These are phyloP conservation scores for Scolecobasidium constrictum DNA, from an alignment of 2,329 filamentous ascomycete species.

Conservation along the genomic window DNA sequence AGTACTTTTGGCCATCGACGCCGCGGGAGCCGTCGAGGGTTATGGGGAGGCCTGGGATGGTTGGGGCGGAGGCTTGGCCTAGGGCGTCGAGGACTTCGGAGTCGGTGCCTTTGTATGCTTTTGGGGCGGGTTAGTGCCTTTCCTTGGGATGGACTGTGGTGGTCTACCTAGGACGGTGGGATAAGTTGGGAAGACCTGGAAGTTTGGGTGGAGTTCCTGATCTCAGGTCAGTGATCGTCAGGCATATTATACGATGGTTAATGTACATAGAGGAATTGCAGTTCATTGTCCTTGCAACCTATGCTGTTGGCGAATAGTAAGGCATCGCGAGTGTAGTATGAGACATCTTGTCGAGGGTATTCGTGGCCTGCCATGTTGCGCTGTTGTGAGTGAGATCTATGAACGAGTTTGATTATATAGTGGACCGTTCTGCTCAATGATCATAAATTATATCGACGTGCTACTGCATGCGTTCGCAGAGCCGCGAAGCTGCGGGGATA, in stretches of 20 bases:
- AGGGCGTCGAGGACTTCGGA: constrained; percentile 81
- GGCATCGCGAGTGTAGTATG: constrained; percentile 76
- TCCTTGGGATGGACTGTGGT: too few relatives aligned
- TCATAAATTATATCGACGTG: too few relatives aligned
- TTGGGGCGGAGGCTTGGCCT: constrained; percentile 50
- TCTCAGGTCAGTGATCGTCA: too few relatives aligned
- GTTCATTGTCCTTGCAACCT: constrained; percentile 72
- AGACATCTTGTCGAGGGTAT: too few relatives aligned
- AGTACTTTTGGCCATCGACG: constrained; percentile 74
- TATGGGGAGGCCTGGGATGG: constrained; percentile 65
- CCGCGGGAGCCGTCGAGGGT: constrained; percentile 65
- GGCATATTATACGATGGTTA: too few relatives aligned
- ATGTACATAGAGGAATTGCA: constrained; percentile 91
- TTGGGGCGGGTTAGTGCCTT: too few relatives aligned
- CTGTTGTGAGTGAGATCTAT: too few relatives aligned
- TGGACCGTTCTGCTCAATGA: too few relatives aligned
- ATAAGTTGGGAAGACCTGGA: constrained; percentile 83
- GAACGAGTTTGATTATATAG: too few relatives aligned
- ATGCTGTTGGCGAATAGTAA: constrained; percentile 87
- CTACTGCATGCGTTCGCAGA: too few relatives aligned
- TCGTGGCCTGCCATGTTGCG: too few relatives aligned
- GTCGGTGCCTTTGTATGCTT: constrained; percentile 68
- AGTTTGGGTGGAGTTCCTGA: constrained; percentile 79
- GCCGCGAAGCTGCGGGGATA: too few relatives aligned
- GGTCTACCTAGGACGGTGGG: constrained; percentile 69